phyloP scores from a whole-genome alignment of 768 basidiomycete species.

The Cyclocybe aegerita region DNA sequence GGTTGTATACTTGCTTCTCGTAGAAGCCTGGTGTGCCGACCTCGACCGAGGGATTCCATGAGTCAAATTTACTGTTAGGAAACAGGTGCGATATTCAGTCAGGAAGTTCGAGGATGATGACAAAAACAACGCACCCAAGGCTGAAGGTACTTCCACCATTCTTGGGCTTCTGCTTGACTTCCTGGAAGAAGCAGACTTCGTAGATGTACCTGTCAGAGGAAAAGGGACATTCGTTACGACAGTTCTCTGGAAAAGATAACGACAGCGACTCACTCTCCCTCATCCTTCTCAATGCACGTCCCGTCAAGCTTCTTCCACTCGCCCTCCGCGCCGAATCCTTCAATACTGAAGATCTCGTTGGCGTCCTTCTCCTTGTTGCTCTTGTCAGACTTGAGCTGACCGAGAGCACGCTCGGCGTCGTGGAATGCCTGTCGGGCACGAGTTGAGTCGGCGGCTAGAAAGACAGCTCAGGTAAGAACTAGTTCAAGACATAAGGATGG shows the following conservation, averaged over 20 bases:
- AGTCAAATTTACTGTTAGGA: conserved; percentile 60
- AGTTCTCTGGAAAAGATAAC: neutral
- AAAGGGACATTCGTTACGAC: neutral
- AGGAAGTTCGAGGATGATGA: neutral
- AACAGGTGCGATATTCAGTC: neutral
- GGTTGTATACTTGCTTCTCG: conserved; percentile 75
- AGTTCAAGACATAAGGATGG: neutral
- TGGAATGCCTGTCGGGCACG: conserved; percentile 61
- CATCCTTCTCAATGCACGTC: conserved; percentile 74
- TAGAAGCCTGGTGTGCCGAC: conserved; percentile 77
- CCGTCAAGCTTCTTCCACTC: conserved; percentile 97
- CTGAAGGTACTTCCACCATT: conserved; percentile 72
- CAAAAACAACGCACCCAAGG: conserved; percentile 70
- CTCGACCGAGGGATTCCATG: conserved; percentile 72
- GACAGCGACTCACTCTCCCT: conserved; percentile 76
- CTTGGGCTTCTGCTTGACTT: conserved; percentile 86
- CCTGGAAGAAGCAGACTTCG: conserved; percentile 88
- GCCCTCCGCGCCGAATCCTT: conserved; percentile 75
- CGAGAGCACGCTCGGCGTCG: conserved; percentile 63
- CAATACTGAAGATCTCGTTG: conserved; percentile 58
- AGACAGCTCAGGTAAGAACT: neutral
- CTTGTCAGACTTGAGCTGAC: conserved; percentile 49
- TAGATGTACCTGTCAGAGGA: conserved; percentile 75
- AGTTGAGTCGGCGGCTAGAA: conserved; percentile 46
- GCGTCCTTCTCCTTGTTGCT: conserved; percentile 57